A percentile compares a stretch with the other conserved stretches of the same genome.
phyloP scores from a whole-genome alignment of 768 basidiomycete species.

The Suillus hirtellus region DNA sequence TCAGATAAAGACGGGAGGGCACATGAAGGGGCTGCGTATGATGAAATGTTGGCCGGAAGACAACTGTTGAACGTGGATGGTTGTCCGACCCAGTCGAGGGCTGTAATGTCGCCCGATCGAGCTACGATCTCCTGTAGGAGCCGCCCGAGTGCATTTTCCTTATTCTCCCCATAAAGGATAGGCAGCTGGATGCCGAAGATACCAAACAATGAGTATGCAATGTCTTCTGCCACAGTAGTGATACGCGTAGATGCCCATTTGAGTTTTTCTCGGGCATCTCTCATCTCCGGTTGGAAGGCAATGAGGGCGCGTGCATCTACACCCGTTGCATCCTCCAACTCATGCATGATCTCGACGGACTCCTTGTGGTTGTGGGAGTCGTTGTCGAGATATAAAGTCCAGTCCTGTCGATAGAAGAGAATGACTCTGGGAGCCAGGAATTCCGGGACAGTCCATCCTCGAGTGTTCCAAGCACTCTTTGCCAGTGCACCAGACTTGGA shows the following conservation, averaged over 20 bases:
- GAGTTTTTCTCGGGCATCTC: neutral
- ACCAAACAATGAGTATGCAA: neutral
- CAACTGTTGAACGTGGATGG: constrained; percentile 7
- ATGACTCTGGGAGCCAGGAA: neutral
- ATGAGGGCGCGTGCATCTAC: neutral
- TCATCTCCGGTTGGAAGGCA: neutral
- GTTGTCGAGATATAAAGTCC: neutral
- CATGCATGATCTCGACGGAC: neutral
- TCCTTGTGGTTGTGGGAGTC: neutral
- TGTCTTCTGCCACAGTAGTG: neutral
- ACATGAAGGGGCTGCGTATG: neutral
- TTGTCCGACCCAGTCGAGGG: constrained; percentile 9
- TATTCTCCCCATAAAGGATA: neutral
- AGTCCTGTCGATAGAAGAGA: neutral
- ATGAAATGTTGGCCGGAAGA: constrained; percentile 4
- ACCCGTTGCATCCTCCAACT: neutral
- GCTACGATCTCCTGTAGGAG: neutral
- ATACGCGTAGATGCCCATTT: neutral
- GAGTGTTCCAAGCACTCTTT: neutral
- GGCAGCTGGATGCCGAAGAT: neutral
- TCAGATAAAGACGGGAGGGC: neutral
- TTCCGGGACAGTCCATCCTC: neutral
- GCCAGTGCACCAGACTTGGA: neutral
- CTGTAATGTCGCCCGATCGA: constrained; percentile 1
- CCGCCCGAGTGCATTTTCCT: neutral